Evolutionary conservation across 371 early-diverging fungal genomes (phyloP), one percentile per base, ranked within the genome.

Genomic region (Mucor velutinosus): DNA sequence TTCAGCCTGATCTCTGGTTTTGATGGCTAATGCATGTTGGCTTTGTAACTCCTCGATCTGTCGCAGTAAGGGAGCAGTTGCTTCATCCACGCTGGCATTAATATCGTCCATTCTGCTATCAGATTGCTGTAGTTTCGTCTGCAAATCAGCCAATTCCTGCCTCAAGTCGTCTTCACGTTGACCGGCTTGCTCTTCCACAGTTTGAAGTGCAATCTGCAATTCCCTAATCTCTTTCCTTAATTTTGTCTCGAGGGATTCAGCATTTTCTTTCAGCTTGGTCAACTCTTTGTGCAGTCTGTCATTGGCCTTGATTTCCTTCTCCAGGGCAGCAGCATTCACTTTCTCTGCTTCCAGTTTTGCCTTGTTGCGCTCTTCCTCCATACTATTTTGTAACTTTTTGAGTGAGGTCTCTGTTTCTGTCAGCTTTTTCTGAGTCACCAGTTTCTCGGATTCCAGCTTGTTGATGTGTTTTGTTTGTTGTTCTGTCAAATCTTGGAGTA

Each of bases 41-140:
- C 83, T 79, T 72, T 93, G 92, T 17, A 93, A 64, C 1, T 70
- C 72, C 51, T 93, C 90, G 45, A 92, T 89, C 59, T 92, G 94
- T 4, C 87, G 83, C 11, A 92, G 69, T 2, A 92, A 76, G 3
- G 92, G 89, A 15, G 81, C 76, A 21, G 85, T 87, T 30, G 85
- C 83, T 64, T 82, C 81, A 59, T 87, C 90, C 25, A 88, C 77
- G 10, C 79, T 74, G 8, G 76, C 73, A 27, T 75, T 77, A 0
- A 91, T 69, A 56, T 90, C 90, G 61, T 88, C 87, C 58, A 83
- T 78, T n/a, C 86, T 85, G 12, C 80, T 71, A 21, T 91, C 91
- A 7, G 84, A 80, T 32, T 72, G 82, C 56, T 87, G 91, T 29
- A 93, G 71, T 3, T 85, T 80, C 14, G 67, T 64, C 63, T 91